phyloP scores from a whole-genome alignment of 1,284 basidiomycete species.

The Porphyrellus sp. region DNA sequence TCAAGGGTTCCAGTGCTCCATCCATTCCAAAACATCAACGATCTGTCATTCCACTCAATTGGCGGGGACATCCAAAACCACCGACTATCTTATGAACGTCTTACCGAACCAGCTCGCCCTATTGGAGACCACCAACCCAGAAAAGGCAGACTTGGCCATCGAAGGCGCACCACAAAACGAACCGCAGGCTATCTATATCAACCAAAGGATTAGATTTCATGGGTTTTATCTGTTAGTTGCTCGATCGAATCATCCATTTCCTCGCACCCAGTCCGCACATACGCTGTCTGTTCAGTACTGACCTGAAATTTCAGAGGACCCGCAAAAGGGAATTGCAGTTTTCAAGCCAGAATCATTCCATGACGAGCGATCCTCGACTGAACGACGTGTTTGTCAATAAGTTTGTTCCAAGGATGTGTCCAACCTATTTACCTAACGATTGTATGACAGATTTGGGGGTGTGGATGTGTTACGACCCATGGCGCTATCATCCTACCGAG shows the following conservation, averaged over 20 bases:
- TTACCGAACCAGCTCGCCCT: conserved; percentile 13
- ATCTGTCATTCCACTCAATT: neutral
- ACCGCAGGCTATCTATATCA: conserved; percentile 2
- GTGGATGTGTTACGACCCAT: neutral
- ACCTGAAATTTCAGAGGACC: neutral
- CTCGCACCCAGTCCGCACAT: neutral
- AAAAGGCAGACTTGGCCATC: neutral
- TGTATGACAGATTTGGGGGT: neutral
- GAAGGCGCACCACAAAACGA: neutral
- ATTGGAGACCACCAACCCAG: neutral
- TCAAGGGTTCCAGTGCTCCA: neutral
- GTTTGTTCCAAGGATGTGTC: conserved; percentile 4
- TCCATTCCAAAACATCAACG: neutral
- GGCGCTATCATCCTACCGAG: neutral
- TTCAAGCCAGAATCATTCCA: neutral
- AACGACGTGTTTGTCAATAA: neutral
- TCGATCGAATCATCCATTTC: neutral
- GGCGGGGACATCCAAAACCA: neutral
- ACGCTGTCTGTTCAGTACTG: neutral
- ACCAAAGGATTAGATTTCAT: conserved; percentile 1
- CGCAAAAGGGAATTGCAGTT: neutral
- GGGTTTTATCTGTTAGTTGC: neutral
- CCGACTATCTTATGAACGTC: neutral
- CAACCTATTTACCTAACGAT: conserved; percentile 9
- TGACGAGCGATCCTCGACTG: neutral